A percentile compares a stretch with the other conserved stretches of the same genome.
phyloP scores from a whole-genome alignment of 1,139 yeast species.

The Yamadazyma atmosphaerica region DNA sequence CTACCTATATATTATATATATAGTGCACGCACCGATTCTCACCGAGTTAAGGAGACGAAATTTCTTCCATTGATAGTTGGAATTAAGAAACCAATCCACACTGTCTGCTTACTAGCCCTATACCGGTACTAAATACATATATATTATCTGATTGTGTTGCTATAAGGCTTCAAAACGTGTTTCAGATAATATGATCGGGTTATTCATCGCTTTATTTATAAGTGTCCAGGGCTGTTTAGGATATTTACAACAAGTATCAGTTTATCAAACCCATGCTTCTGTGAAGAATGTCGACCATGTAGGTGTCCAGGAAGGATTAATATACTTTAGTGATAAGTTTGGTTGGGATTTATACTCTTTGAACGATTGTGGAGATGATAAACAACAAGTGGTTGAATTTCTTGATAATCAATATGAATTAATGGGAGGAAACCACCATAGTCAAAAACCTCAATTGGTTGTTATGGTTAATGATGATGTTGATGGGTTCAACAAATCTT shows the following conservation, averaged over 20 bases:
- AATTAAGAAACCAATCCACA: not conserved
- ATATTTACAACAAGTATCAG: not conserved
- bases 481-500: constrained; percentile 8
- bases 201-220: not conserved
- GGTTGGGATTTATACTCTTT: constrained; percentile 31
- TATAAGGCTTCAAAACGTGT: too few species aligned
- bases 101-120: not conserved
- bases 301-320: constrained; percentile 21
- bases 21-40: not conserved
- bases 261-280: constrained; percentile 6
- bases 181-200: not conserved
- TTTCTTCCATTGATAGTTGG: not conserved
- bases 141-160: too few species aligned
- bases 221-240: not conserved
- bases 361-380: constrained; percentile 29
- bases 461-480: constrained; percentile 37
- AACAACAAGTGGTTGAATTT: constrained; percentile 26
- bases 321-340: constrained; percentile 41
- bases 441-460: constrained; percentile 31
- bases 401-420: constrained; percentile 22
- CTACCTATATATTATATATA: not conserved
- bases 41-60: constrained; percentile 2
- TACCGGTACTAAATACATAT: not conserved
- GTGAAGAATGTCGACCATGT: constrained; percentile 8
- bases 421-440: constrained; percentile 2